These are phyloP conservation scores for Globisporangium heterothallicum DNA, from an alignment of 352 stramenopile species.

Conservation along the genomic window DNA sequence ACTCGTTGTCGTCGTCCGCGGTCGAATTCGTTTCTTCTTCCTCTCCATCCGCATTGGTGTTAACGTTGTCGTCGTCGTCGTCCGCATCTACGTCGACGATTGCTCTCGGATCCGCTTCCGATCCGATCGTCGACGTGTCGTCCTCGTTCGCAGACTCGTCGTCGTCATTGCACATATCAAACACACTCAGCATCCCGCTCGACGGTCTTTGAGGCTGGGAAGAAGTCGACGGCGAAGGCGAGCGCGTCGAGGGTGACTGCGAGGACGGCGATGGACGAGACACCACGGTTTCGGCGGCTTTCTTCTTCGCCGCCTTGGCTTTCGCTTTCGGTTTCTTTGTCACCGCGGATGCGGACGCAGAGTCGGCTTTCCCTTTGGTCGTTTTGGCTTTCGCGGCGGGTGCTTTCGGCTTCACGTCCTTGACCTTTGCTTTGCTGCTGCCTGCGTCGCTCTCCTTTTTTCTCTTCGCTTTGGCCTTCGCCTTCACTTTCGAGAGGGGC, in stretches of 20 bases:
- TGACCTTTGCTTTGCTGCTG: background rate
- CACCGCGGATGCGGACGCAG: background rate
- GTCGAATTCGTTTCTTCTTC: constrained; percentile 19
- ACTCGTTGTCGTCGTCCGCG: constrained; percentile 32
- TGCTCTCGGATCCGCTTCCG: constrained; percentile 12
- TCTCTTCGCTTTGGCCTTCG: constrained; percentile 18
- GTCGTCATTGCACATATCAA: constrained; percentile 57
- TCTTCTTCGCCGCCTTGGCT: background rate
- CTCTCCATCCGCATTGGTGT: constrained; percentile 9
- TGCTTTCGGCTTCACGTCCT: background rate
- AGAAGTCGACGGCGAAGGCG: constrained; percentile 8
- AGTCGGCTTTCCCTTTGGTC: background rate
- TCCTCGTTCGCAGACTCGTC: constrained; percentile 20
- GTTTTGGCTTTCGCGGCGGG: constrained; percentile 3
- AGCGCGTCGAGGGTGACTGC: background rate
- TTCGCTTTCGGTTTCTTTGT: constrained; percentile 10
- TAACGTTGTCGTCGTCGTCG: constrained; percentile 17
- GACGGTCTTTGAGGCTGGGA: constrained; percentile 14
- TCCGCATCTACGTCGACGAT: constrained; percentile 27
- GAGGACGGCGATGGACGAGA: background rate
- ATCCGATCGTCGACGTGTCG: constrained; percentile 12
- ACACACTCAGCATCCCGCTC: constrained; percentile 69
- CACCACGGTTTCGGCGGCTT: background rate
- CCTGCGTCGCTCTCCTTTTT: constrained; percentile 2
- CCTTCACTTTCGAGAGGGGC: constrained; percentile 14